phyloP scores from a whole-genome alignment of 129 eudicot genomes.

The Centrapalus pauciflorus region DNA sequence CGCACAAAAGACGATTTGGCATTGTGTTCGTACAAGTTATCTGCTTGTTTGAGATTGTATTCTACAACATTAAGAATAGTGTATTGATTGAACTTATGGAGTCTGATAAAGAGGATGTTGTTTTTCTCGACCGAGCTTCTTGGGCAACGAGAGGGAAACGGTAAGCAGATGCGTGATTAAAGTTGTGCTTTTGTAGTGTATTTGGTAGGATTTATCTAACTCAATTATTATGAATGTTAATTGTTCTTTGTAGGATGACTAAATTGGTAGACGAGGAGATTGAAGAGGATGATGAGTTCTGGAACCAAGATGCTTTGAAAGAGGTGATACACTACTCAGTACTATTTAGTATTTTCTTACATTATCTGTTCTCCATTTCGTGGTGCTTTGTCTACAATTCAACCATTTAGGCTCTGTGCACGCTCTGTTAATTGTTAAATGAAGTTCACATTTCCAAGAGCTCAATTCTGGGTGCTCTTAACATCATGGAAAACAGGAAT shows the following conservation, averaged over 20 bases:
- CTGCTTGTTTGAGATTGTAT: neutral
- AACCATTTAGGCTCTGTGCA: too few relatives aligned
- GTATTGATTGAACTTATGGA: constrained; percentile 20
- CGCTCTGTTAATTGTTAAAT: too few relatives aligned
- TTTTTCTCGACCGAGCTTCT: constrained; percentile 58
- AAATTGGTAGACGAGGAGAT: constrained; percentile 86
- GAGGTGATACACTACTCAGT: constrained; percentile 43
- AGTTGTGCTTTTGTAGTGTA: neutral
- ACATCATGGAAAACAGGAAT: too few relatives aligned
- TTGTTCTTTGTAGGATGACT: constrained; percentile 57
- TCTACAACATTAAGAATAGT: neutral
- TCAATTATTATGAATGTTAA: neutral
- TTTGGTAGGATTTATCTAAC: neutral
- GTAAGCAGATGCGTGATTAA: too few relatives aligned
- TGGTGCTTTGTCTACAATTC: neutral
- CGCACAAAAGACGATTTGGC: neutral
- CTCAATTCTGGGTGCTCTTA: too few relatives aligned
- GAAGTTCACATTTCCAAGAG: too few relatives aligned
- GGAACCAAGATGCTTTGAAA: constrained; percentile 99
- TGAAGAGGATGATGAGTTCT: constrained; percentile 88
- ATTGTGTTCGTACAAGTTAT: neutral
- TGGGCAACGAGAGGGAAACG: constrained; percentile 69
- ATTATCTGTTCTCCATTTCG: neutral
- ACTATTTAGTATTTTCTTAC: neutral
- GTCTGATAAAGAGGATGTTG: constrained; percentile 37